Conservation (phyloP, 768 basidiomycete genomes). For the Kwoniella mangroviensis region DNA sequence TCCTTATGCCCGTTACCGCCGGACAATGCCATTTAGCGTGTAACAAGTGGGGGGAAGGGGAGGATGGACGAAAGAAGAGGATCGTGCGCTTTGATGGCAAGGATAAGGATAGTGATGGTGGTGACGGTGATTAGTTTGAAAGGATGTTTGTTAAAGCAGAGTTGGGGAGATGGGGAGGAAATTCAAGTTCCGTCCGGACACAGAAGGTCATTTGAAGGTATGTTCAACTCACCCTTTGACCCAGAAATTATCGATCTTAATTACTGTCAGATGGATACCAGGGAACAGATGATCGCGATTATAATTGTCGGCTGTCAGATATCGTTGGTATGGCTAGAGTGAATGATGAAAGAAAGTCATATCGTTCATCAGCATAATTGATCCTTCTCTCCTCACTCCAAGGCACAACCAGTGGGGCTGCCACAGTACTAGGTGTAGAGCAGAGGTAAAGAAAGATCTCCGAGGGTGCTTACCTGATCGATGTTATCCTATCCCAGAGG, state of each 20-base stretch:
- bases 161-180: background rate
- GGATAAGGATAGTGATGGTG: background rate
- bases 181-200: background rate
- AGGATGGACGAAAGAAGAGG: background rate
- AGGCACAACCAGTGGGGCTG: background rate
- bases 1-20: conserved; percentile 1
- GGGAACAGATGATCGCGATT: background rate
- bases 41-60: background rate
- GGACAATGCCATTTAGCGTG: background rate
- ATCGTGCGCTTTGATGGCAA: background rate
- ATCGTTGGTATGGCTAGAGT: too few species aligned
- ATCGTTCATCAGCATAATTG: background rate
- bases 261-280: background rate
- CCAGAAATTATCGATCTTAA: background rate
- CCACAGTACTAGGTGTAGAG: background rate
- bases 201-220: background rate
- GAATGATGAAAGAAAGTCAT: background rate
- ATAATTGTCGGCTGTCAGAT: background rate
- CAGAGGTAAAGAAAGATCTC: too few species aligned
- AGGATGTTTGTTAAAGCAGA: background rate
- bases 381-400: background rate
- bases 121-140: background rate
- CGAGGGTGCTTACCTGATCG: background rate
- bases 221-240: conserved; percentile 10
- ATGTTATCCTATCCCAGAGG: background rate